Evolutionary conservation across 192 early-diverging fungal genomes (phyloP), one percentile per base, ranked within the genome.

Genomic region (Podila verticillata): DNA sequence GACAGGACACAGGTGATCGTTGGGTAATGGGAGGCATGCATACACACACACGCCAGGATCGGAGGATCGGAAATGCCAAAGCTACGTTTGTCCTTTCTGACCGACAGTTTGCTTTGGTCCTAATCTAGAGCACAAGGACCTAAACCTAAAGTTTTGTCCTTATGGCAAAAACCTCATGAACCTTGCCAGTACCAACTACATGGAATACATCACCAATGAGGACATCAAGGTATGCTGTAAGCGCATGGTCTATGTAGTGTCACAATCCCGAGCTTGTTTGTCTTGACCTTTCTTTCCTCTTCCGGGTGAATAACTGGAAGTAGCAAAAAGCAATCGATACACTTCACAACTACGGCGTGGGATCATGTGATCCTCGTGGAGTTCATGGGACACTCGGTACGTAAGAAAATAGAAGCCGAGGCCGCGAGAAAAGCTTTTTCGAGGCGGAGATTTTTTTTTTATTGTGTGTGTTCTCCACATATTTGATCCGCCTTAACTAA

Each of bases 311-410:
- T n/a, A 24, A 57, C 39, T 44, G 13, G 12, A 15, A 54, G 1
- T 39, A 89, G 82, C 89, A 96, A 72, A 93, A 92, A 60, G 95
- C 96, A 12, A 87, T 97, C 58, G 86, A 87, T 24, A 93, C 94
- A 3, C 90, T 99, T 49, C 89, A 90, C 79, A 94, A 93, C 73
- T 98, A 99, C 75, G 97, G 97, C 48, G 95, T 99, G 47, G 97
- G 97, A 17, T 92, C 96, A 15, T 99, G 97, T 81, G 96, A 96
- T 8, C 96, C 96, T 15, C 94, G 94, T 1, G 97, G 96, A 19
- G 97, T 98, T 74, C 97, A 97, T 73, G 96, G 96, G 56, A 97
- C 96, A 2, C 85, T 84, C 29, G 83, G 82, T 83, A 68, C 44
- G 68, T 51, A 3, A 30, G 17, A 9, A 65, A 6, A 19, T 44